These are phyloP conservation scores for Rugosomyces carneus DNA, from an alignment of 1,284 basidiomycete genomes.

Conservation along the genomic window DNA sequence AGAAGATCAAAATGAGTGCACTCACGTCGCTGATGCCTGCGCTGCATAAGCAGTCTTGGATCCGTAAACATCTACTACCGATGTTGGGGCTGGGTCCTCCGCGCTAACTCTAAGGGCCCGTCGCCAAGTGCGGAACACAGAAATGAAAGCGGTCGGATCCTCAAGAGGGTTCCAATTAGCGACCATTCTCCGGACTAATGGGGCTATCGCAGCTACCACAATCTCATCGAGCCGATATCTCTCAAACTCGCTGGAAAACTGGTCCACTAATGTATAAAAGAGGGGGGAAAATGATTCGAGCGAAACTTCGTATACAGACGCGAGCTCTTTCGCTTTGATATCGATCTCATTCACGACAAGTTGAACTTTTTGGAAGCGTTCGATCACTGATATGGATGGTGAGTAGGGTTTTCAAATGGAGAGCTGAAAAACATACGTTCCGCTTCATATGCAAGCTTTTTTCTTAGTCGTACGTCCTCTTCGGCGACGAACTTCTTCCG, in stretches of 20 bases:
- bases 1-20: slow-evolving; percentile 11
- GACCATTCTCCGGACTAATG: slow-evolving; percentile 65
- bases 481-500: slow-evolving; percentile 67
- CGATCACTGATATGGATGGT: slow-evolving; percentile 50
- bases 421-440: slow-evolving; percentile 45
- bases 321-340: slow-evolving; percentile 53
- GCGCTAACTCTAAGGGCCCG: slow-evolving; percentile 55
- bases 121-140: slow-evolving; percentile 67
- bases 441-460: slow-evolving; percentile 68
- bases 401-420: slow-evolving; percentile 9
- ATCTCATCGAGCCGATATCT: slow-evolving; percentile 84
- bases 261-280: slow-evolving; percentile 66
- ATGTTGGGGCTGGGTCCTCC: slow-evolving; percentile 31
- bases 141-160: slow-evolving; percentile 55
- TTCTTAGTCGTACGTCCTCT: slow-evolving; percentile 67
- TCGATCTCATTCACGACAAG: slow-evolving; percentile 67
- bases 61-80: slow-evolving; percentile 56
- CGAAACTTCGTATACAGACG: slow-evolving; percentile 59
- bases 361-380: slow-evolving; percentile 71
- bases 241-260: slow-evolving; percentile 77
- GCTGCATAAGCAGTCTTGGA: slow-evolving; percentile 28
- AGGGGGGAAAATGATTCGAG: slow-evolving; percentile 66
- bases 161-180: slow-evolving; percentile 69
- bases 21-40: slow-evolving; percentile 31
- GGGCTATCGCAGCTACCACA: slow-evolving; percentile 85